Percentiles rank a stretch among this genome's conserved stretches.
Conservation (phyloP, 805 yeast genomes). For the Blastobotrys mokoenaii region DNA sequence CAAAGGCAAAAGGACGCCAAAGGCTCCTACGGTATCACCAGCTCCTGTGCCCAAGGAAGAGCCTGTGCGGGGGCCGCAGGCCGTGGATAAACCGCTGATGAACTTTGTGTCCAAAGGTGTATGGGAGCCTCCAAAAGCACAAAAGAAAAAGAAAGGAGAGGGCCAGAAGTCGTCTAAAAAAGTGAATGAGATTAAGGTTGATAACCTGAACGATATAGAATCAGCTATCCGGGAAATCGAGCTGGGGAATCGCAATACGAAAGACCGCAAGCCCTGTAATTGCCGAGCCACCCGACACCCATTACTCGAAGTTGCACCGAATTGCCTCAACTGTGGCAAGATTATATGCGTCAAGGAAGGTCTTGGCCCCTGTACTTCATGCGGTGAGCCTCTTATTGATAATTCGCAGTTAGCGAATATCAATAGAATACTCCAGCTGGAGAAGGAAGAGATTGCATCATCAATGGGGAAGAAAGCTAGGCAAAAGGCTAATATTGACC, state of each 20-base stretch:
- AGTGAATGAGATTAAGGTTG: conserved; percentile 35
- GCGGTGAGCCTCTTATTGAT: conserved; percentile 61
- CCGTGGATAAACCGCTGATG: too few relatives aligned
- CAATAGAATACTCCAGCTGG: conserved; percentile 48
- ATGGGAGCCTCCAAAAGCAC: conserved; percentile 5
- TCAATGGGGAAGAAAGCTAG: conserved; percentile 30
- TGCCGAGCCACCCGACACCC: conserved; percentile 90
- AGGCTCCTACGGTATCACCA: background rate
- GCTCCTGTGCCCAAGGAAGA: background rate
- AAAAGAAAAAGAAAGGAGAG: background rate
- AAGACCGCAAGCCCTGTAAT: conserved; percentile 40
- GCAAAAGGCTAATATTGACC: conserved; percentile 30
- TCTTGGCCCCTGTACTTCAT: conserved; percentile 77
- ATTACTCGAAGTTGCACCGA: conserved; percentile 81
- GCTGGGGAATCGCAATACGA: conserved; percentile 20
- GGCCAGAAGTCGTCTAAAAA: conserved; percentile 21
- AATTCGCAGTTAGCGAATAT: conserved; percentile 51
- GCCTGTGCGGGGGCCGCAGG: conserved; percentile 1
- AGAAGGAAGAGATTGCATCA: conserved; percentile 35
- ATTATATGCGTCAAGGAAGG: conserved; percentile 89
- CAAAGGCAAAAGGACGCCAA: background rate
- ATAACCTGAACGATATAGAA: conserved; percentile 56
- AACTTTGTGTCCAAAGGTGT: conserved; percentile 2
- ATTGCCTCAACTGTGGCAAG: conserved; percentile 90
- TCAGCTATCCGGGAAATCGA: conserved; percentile 51